Evolutionary conservation across 2,329 filamentous ascomycete genomes (phyloP).

Genomic region (Botrytis fabae): DNA sequence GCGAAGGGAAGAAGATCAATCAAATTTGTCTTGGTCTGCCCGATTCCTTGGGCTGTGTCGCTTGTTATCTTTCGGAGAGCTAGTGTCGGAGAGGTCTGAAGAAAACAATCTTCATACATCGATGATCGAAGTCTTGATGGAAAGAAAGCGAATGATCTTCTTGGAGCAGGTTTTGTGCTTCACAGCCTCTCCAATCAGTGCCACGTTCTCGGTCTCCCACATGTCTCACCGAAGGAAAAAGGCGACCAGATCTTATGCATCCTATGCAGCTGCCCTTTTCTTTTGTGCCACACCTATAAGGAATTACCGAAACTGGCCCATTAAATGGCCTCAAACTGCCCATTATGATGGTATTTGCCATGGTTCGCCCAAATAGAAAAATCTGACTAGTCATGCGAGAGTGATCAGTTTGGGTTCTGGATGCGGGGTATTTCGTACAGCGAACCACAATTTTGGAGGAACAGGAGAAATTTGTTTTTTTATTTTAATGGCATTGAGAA

Average conservation of each 20-base stretch:
- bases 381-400: conserved; percentile 13
- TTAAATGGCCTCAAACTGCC: neutral
- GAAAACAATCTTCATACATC: neutral
- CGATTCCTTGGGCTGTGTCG: conserved; percentile 16
- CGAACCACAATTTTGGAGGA: conserved; percentile 10
- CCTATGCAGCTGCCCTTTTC: conserved; percentile 22
- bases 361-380: conserved; percentile 10
- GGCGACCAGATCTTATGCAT: conserved; percentile 25
- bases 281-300: conserved; percentile 10
- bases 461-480: neutral
- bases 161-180: conserved; percentile 8
- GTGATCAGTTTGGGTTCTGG: neutral
- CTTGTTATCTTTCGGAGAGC: conserved; percentile 11
- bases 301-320: conserved; percentile 3
- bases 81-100: neutral
- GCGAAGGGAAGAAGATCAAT: neutral
- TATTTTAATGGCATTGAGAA: conserved; percentile 7
- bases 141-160: neutral
- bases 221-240: conserved; percentile 19
- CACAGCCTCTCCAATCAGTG: conserved; percentile 4
- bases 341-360: conserved; percentile 8
- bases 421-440: conserved; percentile 22
- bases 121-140: neutral
- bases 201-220: conserved; percentile 17
- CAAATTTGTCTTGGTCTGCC: neutral